Percentiles rank a stretch among this genome's conserved stretches.
Conservation (phyloP, 495 filamentous ascomycete genomes). For the Lasiosphaeria miniovina region DNA sequence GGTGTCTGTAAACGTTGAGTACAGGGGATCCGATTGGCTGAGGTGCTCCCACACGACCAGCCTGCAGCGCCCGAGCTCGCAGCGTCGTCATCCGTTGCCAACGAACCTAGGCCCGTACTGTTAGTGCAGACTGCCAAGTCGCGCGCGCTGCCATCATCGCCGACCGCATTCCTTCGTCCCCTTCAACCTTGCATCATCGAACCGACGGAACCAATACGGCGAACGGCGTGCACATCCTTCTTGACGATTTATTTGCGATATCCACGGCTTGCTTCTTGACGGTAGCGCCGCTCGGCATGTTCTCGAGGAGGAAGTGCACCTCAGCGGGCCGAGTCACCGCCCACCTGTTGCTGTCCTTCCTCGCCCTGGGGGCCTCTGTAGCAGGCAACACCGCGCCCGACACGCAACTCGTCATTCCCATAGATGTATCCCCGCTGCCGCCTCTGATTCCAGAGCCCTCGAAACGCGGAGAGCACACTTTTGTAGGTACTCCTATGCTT, state of each 20-base stretch:
- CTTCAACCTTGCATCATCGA: not conserved
- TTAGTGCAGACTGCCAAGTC: no score
- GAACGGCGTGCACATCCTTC: not conserved
- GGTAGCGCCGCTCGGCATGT: slow-evolving; percentile 30
- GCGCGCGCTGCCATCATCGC: no score
- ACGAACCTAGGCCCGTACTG: no score
- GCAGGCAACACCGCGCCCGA: slow-evolving; percentile 21
- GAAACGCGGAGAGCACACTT: slow-evolving; percentile 44
- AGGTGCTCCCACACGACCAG: no score
- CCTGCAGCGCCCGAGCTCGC: no score
- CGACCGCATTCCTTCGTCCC: no score
- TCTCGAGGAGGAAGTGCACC: slow-evolving; percentile 40
- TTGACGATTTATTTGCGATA: not conserved
- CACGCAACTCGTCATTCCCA: slow-evolving; percentile 30
- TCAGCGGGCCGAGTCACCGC: slow-evolving; percentile 59
- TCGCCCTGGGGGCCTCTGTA: slow-evolving; percentile 49
- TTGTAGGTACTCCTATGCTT: slow-evolving; percentile 35
- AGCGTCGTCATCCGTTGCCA: no score
- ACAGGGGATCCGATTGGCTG: no score
- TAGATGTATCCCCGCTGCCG: slow-evolving; percentile 33
- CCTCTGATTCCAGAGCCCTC: slow-evolving; percentile 42
- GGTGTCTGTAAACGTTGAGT: no score
- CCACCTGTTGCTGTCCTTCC: slow-evolving; percentile 58
- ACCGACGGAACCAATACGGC: not conserved
- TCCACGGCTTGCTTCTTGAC: not conserved